Conservation (phyloP, 2,329 filamentous ascomycete genomes). For the Colletotrichum ledebouriae region DNA sequence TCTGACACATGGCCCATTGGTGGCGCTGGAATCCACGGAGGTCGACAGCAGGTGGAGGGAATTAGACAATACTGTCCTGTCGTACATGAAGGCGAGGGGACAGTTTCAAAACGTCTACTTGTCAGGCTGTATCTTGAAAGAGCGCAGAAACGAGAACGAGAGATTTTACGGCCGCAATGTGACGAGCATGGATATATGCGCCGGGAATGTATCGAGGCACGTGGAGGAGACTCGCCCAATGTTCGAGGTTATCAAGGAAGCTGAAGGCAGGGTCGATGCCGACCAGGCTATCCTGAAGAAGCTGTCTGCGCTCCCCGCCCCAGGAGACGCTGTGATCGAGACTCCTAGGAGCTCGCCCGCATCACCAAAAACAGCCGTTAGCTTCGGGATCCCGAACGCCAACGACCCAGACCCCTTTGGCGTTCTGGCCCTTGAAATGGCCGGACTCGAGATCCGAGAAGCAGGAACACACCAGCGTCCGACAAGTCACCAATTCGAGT, state of each 20-base stretch:
- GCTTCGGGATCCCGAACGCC: conserved; percentile 82
- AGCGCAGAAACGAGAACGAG: conserved; percentile 71
- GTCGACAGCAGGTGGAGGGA: conserved; percentile 65
- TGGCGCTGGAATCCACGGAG: conserved; percentile 64
- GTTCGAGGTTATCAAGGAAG: conserved; percentile 87
- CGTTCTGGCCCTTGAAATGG: conserved; percentile 89
- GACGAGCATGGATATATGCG: conserved; percentile 68
- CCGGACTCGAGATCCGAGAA: conserved; percentile 89
- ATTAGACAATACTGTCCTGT: conserved; percentile 67
- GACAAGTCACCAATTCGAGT: conserved; percentile 85
- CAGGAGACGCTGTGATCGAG: conserved; percentile 77
- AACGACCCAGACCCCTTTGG: conserved; percentile 94
- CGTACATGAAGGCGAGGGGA: conserved; percentile 71
- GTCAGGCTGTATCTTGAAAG: conserved; percentile 68
- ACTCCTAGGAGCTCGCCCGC: conserved; percentile 53
- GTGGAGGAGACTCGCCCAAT: conserved; percentile 71
- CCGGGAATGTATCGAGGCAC: conserved; percentile 67
- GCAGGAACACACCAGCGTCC: conserved; percentile 84
- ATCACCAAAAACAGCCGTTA: conserved; percentile 52
- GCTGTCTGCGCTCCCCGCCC: conserved; percentile 76
- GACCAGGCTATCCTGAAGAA: conserved; percentile 76
- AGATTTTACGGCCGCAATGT: conserved; percentile 67
- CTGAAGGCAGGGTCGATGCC: conserved; percentile 84
- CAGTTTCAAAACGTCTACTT: conserved; percentile 68
- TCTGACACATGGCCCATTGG: conserved; percentile 81